Conservation (phyloP, 371 early-diverging fungal genomes). For the Lichtheimia hyalospora region DNA sequence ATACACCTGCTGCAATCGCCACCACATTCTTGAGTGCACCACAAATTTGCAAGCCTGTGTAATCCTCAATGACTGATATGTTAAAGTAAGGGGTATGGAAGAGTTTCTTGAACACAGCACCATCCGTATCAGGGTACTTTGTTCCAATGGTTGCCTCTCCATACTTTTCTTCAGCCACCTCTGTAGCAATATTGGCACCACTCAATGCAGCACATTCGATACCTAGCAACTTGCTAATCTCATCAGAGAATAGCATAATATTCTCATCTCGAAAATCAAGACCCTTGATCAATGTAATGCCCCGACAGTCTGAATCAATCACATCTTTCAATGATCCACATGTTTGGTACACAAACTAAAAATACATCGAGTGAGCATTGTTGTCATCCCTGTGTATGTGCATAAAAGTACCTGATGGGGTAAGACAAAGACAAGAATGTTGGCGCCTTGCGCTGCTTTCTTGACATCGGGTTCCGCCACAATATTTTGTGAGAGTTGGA, state of each 20-base stretch:
- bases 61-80: conserved; percentile 81
- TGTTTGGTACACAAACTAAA: conserved; percentile 72
- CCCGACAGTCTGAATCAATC: conserved; percentile 67
- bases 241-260: conserved; percentile 18
- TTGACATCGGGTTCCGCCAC: conserved; percentile 76
- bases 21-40: conserved; percentile 99
- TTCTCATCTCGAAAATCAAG: conserved; percentile 24
- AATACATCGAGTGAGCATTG: not conserved
- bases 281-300: conserved; percentile 87
- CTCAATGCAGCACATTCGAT: conserved; percentile 81
- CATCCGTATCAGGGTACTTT: conserved; percentile 55
- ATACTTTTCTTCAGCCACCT: conserved; percentile 89
- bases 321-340: conserved; percentile 70
- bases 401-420: conserved; percentile 77
- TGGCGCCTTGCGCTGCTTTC: conserved; percentile 73
- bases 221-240: conserved; percentile 39
- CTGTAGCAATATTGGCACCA: conserved; percentile 98
- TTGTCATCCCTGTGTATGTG: not conserved
- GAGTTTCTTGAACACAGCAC: conserved; percentile 68
- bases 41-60: conserved; percentile 92
- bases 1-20: conserved; percentile 95
- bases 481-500: conserved; percentile 84
- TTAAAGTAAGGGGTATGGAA: conserved; percentile 71
- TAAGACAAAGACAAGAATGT: conserved; percentile 93
- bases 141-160: conserved; percentile 94